Conservation (phyloP, 1,284 basidiomycete species). For the Moesziomyces sp. region DNA sequence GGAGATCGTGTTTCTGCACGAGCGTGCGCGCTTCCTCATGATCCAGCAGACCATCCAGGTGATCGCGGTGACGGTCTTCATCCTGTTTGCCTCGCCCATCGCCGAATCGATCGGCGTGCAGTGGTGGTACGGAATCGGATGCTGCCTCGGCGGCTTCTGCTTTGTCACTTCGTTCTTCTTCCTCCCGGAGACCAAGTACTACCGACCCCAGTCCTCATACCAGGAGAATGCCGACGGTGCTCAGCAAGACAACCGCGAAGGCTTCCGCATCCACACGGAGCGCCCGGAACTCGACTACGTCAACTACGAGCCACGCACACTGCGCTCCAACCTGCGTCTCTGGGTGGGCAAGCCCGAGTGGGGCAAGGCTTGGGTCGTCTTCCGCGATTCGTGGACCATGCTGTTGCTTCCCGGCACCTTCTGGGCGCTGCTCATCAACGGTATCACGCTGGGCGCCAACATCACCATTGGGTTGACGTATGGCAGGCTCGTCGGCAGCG, state of each 20-base stretch:
- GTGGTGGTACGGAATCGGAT: conserved; percentile 24
- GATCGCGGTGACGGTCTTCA: conserved; percentile 12
- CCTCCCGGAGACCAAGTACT: conserved; percentile 22
- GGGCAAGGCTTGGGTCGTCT: conserved; percentile 14
- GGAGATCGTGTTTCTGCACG: conserved; percentile 19
- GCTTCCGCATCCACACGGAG: conserved; percentile 10
- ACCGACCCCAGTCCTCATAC: conserved; percentile 6
- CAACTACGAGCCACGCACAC: conserved; percentile 6
- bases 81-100: conserved; percentile 20
- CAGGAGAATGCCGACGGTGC: conserved; percentile 6
- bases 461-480: conserved; percentile 15
- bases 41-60: conserved; percentile 23
- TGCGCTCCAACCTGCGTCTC: conserved; percentile 12
- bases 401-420: conserved; percentile 7
- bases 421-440: conserved; percentile 20
- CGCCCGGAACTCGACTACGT: conserved; percentile 11
- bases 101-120: conserved; percentile 12
- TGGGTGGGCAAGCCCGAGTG: conserved; percentile 20
- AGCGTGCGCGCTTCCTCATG: conserved; percentile 16
- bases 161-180: conserved; percentile 14
- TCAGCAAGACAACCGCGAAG: neutral
- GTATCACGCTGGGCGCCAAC: conserved; percentile 15
- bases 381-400: conserved; percentile 12
- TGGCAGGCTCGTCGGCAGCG: conserved; percentile 5
- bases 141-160: conserved; percentile 12